phyloP scores from a whole-genome alignment of 169 alveolate genomes.

The Cyclospora cayetanensis region DNA sequence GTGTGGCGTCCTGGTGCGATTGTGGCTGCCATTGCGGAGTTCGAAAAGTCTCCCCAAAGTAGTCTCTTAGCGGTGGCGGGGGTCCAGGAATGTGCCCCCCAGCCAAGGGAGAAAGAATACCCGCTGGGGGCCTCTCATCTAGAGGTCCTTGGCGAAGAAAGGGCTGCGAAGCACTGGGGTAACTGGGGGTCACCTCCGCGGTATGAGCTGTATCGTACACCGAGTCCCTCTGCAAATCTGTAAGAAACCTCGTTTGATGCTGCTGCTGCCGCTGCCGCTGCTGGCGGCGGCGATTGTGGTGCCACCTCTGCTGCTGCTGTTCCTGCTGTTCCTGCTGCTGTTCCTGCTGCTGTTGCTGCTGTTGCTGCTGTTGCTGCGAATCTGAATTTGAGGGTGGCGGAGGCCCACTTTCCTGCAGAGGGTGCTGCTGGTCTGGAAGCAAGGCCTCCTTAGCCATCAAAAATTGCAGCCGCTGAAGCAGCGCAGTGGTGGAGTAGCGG shows the following conservation, averaged over 20 bases:
- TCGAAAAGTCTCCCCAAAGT: background rate
- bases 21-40: background rate
- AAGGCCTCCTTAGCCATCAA: background rate
- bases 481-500: background rate
- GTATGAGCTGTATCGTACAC: background rate
- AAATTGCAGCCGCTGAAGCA: background rate
- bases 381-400: too few species aligned
- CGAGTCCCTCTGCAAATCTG: background rate
- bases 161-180: too few species aligned
- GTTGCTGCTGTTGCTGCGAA: slow-evolving; percentile 3
- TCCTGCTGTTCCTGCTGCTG: background rate
- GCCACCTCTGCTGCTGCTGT: background rate
- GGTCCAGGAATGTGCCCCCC: background rate
- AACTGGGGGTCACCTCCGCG: background rate
- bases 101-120: background rate
- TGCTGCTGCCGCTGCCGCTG: background rate
- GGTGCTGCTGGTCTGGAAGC: background rate
- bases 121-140: background rate
- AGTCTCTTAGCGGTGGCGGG: background rate
- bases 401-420: too few species aligned
- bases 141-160: too few species aligned
- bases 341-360: background rate
- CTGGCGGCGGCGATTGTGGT: too few species aligned
- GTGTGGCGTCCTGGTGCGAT: too few species aligned
- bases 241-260: background rate